phyloP scores from a whole-genome alignment of 2,329 filamentous ascomycete genomes.

The Malbranchea zuffiana region DNA sequence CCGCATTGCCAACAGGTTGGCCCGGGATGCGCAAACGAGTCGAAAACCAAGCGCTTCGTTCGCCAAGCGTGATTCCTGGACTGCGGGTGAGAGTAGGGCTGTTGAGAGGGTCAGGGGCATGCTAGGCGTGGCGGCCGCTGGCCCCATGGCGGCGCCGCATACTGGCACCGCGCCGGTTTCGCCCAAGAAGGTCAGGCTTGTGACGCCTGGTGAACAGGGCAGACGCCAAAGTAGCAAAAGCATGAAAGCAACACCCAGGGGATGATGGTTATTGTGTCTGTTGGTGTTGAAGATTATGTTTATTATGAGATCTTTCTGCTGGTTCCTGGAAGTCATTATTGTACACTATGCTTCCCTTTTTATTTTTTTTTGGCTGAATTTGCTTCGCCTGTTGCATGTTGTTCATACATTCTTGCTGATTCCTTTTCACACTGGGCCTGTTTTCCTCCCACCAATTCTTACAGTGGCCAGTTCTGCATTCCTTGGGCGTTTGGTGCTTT shows the following conservation, averaged over 20 bases:
- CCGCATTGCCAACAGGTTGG: slow-evolving; percentile 25
- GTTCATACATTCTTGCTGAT: no score
- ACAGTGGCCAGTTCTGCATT: no score
- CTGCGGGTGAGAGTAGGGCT: slow-evolving; percentile 35
- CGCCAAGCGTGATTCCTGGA: slow-evolving; percentile 37
- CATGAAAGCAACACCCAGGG: slow-evolving; percentile 1
- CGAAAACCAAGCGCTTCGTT: slow-evolving; percentile 26
- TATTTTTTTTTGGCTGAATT: no score
- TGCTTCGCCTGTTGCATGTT: no score
- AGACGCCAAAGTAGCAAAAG: neutral
- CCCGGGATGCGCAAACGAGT: slow-evolving; percentile 22
- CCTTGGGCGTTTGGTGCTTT: no score
- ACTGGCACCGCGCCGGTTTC: slow-evolving; percentile 28
- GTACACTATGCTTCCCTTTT: no score
- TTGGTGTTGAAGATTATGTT: no score
- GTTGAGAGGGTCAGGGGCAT: slow-evolving; percentile 38
- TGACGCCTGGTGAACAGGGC: slow-evolving; percentile 34
- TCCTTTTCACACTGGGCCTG: no score
- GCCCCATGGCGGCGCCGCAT: slow-evolving; percentile 16
- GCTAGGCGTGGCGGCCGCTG: slow-evolving; percentile 25
- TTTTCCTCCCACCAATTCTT: no score
- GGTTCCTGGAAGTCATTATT: no score
- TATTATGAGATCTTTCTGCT: no score
- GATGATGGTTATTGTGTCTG: no score
- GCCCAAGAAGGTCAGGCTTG: slow-evolving; percentile 36